Conservation (phyloP, 2,329 filamentous ascomycete genomes). For the Arthrocladium fulminans region DNA sequence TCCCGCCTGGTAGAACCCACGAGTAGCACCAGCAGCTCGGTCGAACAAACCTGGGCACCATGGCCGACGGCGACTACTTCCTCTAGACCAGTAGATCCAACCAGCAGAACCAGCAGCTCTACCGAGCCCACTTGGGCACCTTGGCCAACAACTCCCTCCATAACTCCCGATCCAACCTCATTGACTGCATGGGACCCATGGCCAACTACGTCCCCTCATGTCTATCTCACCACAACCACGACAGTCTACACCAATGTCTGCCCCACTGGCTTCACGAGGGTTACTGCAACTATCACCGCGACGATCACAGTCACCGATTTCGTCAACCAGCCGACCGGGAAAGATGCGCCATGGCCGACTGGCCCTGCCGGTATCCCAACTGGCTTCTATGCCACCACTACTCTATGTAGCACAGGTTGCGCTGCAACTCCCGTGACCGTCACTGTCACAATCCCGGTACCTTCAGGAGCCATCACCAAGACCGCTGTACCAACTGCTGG, state of each 20-base stretch:
- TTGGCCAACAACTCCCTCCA: constrained; percentile 4
- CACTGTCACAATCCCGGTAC: constrained; percentile 12
- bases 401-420: constrained; percentile 32
- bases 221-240: constrained; percentile 4
- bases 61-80: not conserved
- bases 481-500: constrained; percentile 7
- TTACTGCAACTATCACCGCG: constrained; percentile 24
- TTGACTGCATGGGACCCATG: not conserved
- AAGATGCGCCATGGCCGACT: constrained; percentile 18
- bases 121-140: not conserved
- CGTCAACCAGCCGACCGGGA: not conserved
- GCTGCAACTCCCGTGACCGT: constrained; percentile 10
- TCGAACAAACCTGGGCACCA: not conserved
- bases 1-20: not conserved
- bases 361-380: constrained; percentile 25
- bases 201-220: not conserved
- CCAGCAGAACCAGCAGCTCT: not conserved
- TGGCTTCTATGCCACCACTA: constrained; percentile 35
- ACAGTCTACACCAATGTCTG: constrained; percentile 37
- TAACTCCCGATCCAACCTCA: not conserved
- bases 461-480: constrained; percentile 8
- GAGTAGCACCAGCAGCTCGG: not conserved
- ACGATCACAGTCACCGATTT: constrained; percentile 10
- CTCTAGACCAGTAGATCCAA: constrained; percentile 5
- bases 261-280: constrained; percentile 34